Evolutionary conservation across 2,329 filamentous ascomycete species (phyloP).

Genomic region (Endoconidiophora laricicola): DNA sequence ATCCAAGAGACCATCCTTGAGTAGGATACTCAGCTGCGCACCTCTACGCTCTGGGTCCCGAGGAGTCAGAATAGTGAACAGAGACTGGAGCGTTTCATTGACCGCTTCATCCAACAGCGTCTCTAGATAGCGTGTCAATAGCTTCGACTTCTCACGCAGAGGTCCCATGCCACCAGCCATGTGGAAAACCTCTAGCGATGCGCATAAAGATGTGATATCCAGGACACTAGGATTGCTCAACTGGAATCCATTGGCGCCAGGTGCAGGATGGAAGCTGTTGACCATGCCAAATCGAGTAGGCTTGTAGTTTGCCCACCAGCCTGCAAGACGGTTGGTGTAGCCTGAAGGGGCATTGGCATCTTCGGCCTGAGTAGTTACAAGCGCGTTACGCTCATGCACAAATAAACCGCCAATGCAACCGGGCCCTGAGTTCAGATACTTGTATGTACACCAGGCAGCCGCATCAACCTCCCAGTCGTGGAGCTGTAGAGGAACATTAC

Average conservation of each 20-base stretch:
- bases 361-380: constrained; percentile 24
- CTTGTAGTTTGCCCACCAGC: constrained; percentile 82
- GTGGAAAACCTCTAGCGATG: constrained; percentile 54
- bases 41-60: constrained; percentile 44
- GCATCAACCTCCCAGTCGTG: constrained; percentile 90
- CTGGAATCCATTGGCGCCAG: constrained; percentile 68
- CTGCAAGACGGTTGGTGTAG: constrained; percentile 52
- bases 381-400: constrained; percentile 59
- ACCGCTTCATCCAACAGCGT: constrained; percentile 31
- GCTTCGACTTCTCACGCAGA: constrained; percentile 48
- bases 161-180: constrained; percentile 43
- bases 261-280: constrained; percentile 59
- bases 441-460: constrained; percentile 86
- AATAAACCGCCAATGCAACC: constrained; percentile 68
- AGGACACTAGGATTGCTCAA: constrained; percentile 62
- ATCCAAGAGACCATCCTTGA: constrained; percentile 42
- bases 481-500: constrained; percentile 62
- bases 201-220: constrained; percentile 53
- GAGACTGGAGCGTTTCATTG: constrained; percentile 14
- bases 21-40: constrained; percentile 58
- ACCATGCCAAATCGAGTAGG: constrained; percentile 66
- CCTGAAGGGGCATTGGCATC: constrained; percentile 18
- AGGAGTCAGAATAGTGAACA: constrained; percentile 50
- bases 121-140: constrained; percentile 58
- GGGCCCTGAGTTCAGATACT: constrained; percentile 78